A percentile compares a stretch with the other conserved stretches of the same genome.
Conservation (phyloP, 768 basidiomycete genomes). For the Brasilioporus rufonigricans region DNA sequence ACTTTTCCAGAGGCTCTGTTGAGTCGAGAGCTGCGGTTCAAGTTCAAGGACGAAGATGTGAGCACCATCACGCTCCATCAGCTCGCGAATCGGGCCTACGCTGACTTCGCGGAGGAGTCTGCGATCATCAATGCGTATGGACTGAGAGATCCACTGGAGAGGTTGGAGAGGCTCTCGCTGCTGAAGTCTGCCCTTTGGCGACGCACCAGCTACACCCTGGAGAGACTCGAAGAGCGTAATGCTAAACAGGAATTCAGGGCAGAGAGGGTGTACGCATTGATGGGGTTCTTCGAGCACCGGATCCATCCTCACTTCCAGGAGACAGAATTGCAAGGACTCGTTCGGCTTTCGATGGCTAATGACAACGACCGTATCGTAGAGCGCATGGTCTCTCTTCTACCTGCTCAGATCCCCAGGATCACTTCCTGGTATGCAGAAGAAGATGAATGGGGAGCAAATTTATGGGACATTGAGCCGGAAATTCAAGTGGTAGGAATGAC, state of each 20-base stretch:
- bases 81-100: conserved; percentile 24
- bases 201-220: conserved; percentile 4
- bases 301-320: conserved; percentile 18
- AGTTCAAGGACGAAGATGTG: conserved; percentile 10
- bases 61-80: conserved; percentile 20
- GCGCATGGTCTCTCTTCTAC: conserved; percentile 22
- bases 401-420: background rate
- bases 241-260: conserved; percentile 1
- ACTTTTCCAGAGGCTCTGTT: conserved; percentile 24
- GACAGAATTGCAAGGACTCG: conserved; percentile 20
- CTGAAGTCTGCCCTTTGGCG: conserved; percentile 27
- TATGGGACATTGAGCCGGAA: conserved; percentile 21
- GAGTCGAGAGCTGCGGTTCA: conserved; percentile 19
- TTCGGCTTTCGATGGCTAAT: conserved; percentile 24
- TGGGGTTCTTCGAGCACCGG: conserved; percentile 28
- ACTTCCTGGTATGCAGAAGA: conserved; percentile 22
- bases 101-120: conserved; percentile 13
- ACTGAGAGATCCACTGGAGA: conserved; percentile 20
- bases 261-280: conserved; percentile 27
- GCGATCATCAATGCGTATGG: conserved; percentile 22
- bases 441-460: conserved; percentile 14
- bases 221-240: background rate
- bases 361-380: conserved; percentile 22
- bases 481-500: conserved; percentile 22
- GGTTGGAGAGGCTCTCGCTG: conserved; percentile 20